These are phyloP conservation scores for Aegilops tauschii DNA, from an alignment of 176 grass and related monocot genomes.

Conservation along the genomic window DNA sequence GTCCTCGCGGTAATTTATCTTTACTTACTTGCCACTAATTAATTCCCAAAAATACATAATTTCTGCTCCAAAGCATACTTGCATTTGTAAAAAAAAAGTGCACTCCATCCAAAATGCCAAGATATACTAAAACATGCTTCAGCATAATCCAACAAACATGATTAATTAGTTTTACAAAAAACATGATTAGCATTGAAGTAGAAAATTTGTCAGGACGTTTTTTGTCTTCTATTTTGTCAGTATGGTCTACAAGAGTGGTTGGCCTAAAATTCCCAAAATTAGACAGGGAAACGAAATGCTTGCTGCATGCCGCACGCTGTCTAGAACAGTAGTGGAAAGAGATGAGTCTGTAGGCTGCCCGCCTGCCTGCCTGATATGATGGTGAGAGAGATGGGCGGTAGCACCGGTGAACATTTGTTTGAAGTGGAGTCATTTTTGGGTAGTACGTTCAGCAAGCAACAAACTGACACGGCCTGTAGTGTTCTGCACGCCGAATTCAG, in stretches of 20 bases:
- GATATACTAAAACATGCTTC: not conserved
- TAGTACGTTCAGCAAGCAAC: not conserved
- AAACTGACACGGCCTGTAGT: not conserved
- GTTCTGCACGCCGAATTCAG: not conserved
- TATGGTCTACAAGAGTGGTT: not conserved
- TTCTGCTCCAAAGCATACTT: not conserved
- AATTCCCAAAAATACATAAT: not conserved
- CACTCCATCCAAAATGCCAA: not conserved
- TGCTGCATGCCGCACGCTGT: not conserved
- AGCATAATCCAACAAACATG: not conserved
- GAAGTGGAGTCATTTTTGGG: not conserved
- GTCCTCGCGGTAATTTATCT: constrained; percentile 40
- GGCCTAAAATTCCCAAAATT: not conserved
- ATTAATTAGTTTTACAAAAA: no score
- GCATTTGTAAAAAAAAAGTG: not conserved
- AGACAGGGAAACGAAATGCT: not conserved
- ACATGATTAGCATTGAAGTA: not conserved
- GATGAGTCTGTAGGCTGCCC: not conserved
- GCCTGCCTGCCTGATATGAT: not conserved
- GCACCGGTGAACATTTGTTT: constrained; percentile 2
- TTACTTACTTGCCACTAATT: not conserved
- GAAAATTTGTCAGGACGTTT: not conserved
- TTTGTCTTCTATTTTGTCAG: not conserved
- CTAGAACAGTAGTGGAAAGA: constrained; percentile 1
- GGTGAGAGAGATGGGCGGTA: not conserved